These are phyloP conservation scores for Euryodendron excelsum DNA, from an alignment of 148 eudicot genomes.

Conservation along the genomic window DNA sequence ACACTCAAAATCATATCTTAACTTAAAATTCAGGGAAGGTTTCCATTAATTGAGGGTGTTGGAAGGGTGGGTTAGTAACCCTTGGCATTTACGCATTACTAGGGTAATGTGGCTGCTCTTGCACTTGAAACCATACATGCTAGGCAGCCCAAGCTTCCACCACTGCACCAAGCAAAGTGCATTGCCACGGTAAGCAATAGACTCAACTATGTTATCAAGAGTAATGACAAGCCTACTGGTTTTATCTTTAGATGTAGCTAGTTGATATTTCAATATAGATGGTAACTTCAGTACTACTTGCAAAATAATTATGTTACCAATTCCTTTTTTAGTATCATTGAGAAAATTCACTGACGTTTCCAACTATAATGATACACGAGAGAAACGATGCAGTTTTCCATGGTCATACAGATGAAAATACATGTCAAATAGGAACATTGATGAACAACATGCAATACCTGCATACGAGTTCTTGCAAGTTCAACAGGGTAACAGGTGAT, in stretches of 20 bases:
- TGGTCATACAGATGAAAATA: neutral
- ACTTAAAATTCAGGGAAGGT: neutral
- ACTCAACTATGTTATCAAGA: neutral
- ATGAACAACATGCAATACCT: slow-evolving; percentile 43
- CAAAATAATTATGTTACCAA: no score
- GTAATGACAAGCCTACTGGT: neutral
- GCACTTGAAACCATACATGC: neutral
- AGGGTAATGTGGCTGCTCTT: neutral
- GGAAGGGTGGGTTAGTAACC: neutral
- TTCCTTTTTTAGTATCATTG: no score
- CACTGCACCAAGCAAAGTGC: neutral
- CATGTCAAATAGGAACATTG: neutral
- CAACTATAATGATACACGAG: neutral
- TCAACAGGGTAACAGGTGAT: slow-evolving; percentile 88
- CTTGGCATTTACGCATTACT: neutral
- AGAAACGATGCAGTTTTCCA: neutral
- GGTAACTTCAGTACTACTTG: no score
- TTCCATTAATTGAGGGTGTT: neutral
- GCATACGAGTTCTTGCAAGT: slow-evolving; percentile 93
- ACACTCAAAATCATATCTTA: neutral
- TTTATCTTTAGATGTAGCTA: neutral
- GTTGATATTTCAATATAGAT: no score
- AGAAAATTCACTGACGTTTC: no score
- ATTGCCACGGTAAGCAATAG: neutral
- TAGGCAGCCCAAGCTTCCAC: neutral